Evolutionary conservation across 768 basidiomycete genomes (phyloP).

Genomic region (Suillus plorans): DNA sequence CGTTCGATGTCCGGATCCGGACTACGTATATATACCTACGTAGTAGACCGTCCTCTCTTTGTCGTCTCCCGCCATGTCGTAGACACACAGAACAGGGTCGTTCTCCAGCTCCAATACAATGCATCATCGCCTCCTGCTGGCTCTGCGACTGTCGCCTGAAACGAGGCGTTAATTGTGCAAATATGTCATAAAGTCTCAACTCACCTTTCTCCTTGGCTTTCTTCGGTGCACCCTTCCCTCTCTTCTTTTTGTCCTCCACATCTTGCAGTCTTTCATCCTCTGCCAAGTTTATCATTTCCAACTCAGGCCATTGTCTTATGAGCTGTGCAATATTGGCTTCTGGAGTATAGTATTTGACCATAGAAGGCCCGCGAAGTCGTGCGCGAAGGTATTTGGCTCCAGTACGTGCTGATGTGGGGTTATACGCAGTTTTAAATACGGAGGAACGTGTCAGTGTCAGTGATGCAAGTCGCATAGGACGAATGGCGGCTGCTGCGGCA

Average conservation of each 20-base stretch:
- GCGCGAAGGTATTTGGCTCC: conserved; percentile 90
- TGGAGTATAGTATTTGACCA: conserved; percentile 80
- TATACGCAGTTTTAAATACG: conserved; percentile 87
- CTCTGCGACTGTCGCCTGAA: conserved; percentile 54
- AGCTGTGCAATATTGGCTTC: conserved; percentile 55
- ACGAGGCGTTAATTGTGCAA: conserved; percentile 5
- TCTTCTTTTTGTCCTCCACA: conserved; percentile 61
- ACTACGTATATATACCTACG: too few relatives aligned
- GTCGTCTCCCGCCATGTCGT: too few relatives aligned
- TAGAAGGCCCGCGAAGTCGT: conserved; percentile 80
- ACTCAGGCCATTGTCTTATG: conserved; percentile 49
- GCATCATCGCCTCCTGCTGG: conserved; percentile 38
- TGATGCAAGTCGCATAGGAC: conserved; percentile 54
- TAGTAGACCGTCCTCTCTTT: too few relatives aligned
- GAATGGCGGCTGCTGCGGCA: conserved; percentile 29
- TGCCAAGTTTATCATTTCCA: conserved; percentile 61
- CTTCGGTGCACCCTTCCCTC: conserved; percentile 83
- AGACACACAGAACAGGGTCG: too few relatives aligned
- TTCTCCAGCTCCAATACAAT: background rate
- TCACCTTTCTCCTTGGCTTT: conserved; percentile 72
- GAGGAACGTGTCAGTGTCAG: conserved; percentile 63
- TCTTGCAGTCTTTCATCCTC: conserved; percentile 72
- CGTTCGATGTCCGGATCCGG: too few relatives aligned
- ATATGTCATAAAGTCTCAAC: conserved; percentile 19
- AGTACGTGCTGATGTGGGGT: conserved; percentile 76